These are phyloP conservation scores for Lichtheimia ramosa DNA, from an alignment of 371 early-diverging fungal genomes.

Conservation along the genomic window DNA sequence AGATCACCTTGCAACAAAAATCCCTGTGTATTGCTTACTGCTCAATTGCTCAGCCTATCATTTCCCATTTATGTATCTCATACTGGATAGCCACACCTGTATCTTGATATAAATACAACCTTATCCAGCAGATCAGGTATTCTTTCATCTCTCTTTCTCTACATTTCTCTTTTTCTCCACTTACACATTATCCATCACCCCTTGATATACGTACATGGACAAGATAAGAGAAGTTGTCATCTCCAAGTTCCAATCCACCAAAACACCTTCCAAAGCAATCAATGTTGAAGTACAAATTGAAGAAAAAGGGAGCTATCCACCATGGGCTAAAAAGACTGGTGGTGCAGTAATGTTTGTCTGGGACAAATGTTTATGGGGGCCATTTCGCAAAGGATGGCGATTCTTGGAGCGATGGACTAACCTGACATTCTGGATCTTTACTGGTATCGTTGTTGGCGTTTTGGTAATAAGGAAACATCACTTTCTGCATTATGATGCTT, in stretches of 20 bases:
- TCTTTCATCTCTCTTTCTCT: background rate
- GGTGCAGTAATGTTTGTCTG: background rate
- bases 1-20: too few species aligned
- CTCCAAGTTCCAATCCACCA: background rate
- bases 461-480: constrained; percentile 10
- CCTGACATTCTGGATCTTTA: constrained; percentile 64
- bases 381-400: constrained; percentile 12
- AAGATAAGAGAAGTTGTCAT: background rate
- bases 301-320: constrained; percentile 7
- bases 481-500: too few species aligned
- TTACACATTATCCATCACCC: background rate
- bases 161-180: background rate
- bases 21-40: too few species aligned
- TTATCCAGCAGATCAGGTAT: too few species aligned
- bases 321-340: constrained; percentile 8
- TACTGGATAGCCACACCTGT: too few species aligned
- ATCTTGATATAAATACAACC: too few species aligned
- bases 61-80: too few species aligned
- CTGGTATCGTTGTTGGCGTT: constrained; percentile 63
- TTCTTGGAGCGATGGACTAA: constrained; percentile 45
- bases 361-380: constrained; percentile 9
- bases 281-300: constrained; percentile 7
- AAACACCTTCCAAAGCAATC: background rate
- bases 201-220: background rate
- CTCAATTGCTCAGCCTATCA: too few species aligned